Percentiles rank a stretch among this genome's conserved stretches.
These are phyloP conservation scores for Laburnicola sp. DNA, from an alignment of 2,329 filamentous ascomycete genomes.

Conservation along the genomic window DNA sequence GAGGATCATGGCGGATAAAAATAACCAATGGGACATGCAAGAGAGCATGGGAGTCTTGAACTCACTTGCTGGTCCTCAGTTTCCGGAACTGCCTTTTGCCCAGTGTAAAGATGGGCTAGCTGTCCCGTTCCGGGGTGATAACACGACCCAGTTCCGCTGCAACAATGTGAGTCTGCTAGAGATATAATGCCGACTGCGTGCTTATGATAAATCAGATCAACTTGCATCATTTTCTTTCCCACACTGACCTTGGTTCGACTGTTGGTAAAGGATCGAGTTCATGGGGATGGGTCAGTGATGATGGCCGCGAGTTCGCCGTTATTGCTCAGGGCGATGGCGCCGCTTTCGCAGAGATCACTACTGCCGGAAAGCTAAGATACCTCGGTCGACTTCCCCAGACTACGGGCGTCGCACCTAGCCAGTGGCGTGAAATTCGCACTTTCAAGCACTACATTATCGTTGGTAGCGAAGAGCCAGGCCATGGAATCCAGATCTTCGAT, in stretches of 20 bases:
- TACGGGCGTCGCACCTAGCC: conserved; percentile 43
- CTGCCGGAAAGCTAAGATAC: conserved; percentile 55
- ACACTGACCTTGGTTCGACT: conserved; percentile 56
- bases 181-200: neutral
- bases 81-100: conserved; percentile 25
- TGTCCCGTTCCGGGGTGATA: conserved; percentile 28
- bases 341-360: conserved; percentile 56
- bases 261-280: conserved; percentile 48
- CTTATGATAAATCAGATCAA: conserved; percentile 49
- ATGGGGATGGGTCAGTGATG: conserved; percentile 58
- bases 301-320: conserved; percentile 58
- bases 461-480: conserved; percentile 51
- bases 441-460: conserved; percentile 52
- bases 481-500: conserved; percentile 62
- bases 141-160: conserved; percentile 33
- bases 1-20: conserved; percentile 35
- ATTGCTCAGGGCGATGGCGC: conserved; percentile 58
- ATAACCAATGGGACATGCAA: conserved; percentile 15
- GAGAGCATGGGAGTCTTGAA: conserved; percentile 19
- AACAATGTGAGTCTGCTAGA: conserved; percentile 19
- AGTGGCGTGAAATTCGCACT: conserved; percentile 57
- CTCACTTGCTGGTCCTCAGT: conserved; percentile 17
- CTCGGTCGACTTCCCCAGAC: conserved; percentile 56
- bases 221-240: conserved; percentile 59
- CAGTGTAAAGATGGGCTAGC: conserved; percentile 34